A percentile compares a stretch with the other conserved stretches of the same genome.
phyloP scores from a whole-genome alignment of 345 rosid genomes.

The Gossypioides kirkii region DNA sequence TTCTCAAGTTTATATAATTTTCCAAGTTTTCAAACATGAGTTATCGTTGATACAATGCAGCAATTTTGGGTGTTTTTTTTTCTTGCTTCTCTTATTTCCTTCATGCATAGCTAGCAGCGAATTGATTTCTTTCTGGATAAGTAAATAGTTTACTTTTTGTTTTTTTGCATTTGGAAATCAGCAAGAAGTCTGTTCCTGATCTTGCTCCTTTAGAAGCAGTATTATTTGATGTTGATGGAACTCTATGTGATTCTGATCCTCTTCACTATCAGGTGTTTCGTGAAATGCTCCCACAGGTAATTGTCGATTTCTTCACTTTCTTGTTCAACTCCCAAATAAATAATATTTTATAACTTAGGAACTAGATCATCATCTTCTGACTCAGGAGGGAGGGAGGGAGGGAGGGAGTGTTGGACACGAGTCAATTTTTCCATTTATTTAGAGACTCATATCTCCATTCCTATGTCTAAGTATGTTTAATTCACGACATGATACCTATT shows the following conservation, averaged over 20 bases:
- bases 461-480: neutral
- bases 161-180: conserved; percentile 26
- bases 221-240: conserved; percentile 91
- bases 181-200: conserved; percentile 46
- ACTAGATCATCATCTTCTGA: neutral
- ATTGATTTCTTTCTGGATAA: too few relatives aligned
- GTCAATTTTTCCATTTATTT: too few relatives aligned
- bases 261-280: conserved; percentile 61
- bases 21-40: neutral
- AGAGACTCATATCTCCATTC: too few relatives aligned
- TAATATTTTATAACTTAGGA: neutral
- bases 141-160: neutral
- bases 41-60: neutral
- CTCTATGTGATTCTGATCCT: conserved; percentile 92
- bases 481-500: neutral
- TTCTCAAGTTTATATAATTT: neutral
- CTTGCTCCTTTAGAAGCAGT: conserved; percentile 77
- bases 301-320: neutral
- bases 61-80: neutral
- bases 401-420: too few relatives aligned
- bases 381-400: too few relatives aligned
- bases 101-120: neutral
- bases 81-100: neutral
- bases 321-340: neutral
- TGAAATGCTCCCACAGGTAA: conserved; percentile 72